Percentiles rank a stretch among this genome's conserved stretches.
phyloP scores from a whole-genome alignment of 805 yeast genomes.

The Yarrowia sp. region DNA sequence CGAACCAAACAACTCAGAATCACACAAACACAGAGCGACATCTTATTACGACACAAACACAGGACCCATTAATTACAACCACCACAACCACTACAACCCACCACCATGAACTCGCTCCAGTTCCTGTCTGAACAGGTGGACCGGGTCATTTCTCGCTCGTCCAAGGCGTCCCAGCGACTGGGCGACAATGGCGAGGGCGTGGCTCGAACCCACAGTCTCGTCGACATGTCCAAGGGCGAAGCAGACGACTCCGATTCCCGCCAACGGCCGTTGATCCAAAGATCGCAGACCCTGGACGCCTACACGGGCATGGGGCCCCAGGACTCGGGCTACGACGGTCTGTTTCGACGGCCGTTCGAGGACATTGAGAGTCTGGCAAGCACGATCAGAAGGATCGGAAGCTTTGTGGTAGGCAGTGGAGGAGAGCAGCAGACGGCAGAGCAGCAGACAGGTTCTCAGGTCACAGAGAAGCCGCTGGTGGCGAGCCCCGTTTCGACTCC shows the following conservation, averaged over 20 bases:
- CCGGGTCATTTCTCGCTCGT: slow-evolving; percentile 44
- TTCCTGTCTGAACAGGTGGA: slow-evolving; percentile 46
- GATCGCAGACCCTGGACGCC: slow-evolving; percentile 31
- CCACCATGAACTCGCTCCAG: slow-evolving; percentile 46
- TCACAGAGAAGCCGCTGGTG: slow-evolving; percentile 11
- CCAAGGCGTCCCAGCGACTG: slow-evolving; percentile 38
- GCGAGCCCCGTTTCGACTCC: slow-evolving; percentile 17
- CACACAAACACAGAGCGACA: no score
- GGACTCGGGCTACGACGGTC: slow-evolving; percentile 33
- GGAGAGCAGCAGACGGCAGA: neutral
- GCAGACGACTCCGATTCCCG: neutral
- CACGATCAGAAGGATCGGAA: slow-evolving; percentile 27
- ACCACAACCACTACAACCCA: neutral
- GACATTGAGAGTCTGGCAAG: slow-evolving; percentile 35
- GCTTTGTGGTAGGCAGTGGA: slow-evolving; percentile 27
- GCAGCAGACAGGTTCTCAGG: neutral
- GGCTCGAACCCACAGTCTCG: slow-evolving; percentile 20
- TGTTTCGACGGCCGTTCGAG: slow-evolving; percentile 25
- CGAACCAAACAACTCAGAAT: neutral
- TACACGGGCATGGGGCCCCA: slow-evolving; percentile 31
- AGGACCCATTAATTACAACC: neutral
- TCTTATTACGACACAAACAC: neutral
- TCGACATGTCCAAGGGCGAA: slow-evolving; percentile 11
- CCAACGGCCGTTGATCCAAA: slow-evolving; percentile 18
- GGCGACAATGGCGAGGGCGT: slow-evolving; percentile 15